Base-by-base conservation (phyloP, 805 yeast genomes). In the Brettanomyces anomalus region DNA sequence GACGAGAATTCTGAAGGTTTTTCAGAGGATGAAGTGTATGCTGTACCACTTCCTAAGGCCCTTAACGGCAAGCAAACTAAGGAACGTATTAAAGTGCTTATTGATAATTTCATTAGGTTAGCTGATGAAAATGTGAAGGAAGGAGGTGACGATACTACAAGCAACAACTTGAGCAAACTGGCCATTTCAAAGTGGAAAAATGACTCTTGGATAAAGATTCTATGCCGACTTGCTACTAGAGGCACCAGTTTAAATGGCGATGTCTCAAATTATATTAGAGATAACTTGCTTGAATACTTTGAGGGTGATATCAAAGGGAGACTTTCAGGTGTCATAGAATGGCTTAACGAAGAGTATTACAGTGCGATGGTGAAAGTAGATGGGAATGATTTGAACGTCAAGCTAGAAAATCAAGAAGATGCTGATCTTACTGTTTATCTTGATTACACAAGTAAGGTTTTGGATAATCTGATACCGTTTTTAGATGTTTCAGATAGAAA, bases 281-380 rank as follows among this genome's bases (percentile, higher is more conserved):
- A 74, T 18, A 76, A 86, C 18, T 64, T 93, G 10, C 81, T 82
- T 46, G 77, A 79, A 15, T 85, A 82, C 56, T 80, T 87, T 43
- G 68, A 85, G 53, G 79, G 72, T 10, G 85, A 84, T 55, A 79
- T 89, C 52, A 82, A 82, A 43, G 69, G 67, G 8, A 68, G 90
- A 31, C 71, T 89, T 11, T 94, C 85, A 45, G 63, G 81, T 31
- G 79, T 87, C 16, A 78, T 90, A 33, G 88, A 84, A 48, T 93
- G 99, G 99, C 65, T 93, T 43, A 89, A 84, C 54, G 98, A 93
- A 62, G 98, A 93, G 60, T 93, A 96, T 40, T 60, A 56, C 43
- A 43, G 94, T 80, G 77, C 63, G 68, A 76, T 39, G 85, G 81
- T 54, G 45, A 45, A 49, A 6, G 52, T 46, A 21, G 49, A 47